Base-by-base conservation (phyloP, 345 rosid species). In the Ceriops decandra region DNA sequence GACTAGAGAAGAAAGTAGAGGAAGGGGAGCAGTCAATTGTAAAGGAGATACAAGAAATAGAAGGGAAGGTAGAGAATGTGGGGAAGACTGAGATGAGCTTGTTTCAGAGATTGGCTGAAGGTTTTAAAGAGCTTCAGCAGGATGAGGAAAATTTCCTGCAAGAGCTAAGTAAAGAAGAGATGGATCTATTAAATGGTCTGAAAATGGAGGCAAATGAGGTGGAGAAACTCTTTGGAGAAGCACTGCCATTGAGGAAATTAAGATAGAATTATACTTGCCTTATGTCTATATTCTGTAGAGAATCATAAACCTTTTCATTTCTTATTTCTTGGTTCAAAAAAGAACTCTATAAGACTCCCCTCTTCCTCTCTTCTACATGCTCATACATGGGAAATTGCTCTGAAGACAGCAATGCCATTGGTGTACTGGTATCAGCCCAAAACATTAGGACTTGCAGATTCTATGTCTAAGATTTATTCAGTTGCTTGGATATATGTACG, bases 1-100 rank as follows among this genome's bases (percentile, higher is more conserved):
- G 98, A 81, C 68, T 91, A 16, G 98, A 93, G 83, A 91, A 84
- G 82, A 89, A 87, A 17, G 98, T 88, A 54, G 98, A 93, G 79
- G 87, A 83, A 85, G 98, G 95, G 0, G 95, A 88, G 77, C 80
- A 70, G 76, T 75, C 80, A 17, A 85, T 93, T 8, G 80, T 85
- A 57, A 84, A 80, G 70, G 97, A 91, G 73, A 91, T 89, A 0
- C 87, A 95, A 68, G 77, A 88, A 78, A 63, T 89, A 0, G 85
- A 87, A 77, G 85, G 60, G 31, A 63, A 83, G 75, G 89, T 87
- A 52, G 83, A 74, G 72, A 83, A 78, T 77, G 88, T 85, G 5
- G 92, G 79, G 58, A 82, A 76, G 81, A 85, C 92, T 2, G 97
- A 93, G 74, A 64, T 70, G 86, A 82, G 83, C 15, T 81, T 89